Conservation (phyloP, 2,329 filamentous ascomycete genomes). For the Fusarium dimerum region DNA sequence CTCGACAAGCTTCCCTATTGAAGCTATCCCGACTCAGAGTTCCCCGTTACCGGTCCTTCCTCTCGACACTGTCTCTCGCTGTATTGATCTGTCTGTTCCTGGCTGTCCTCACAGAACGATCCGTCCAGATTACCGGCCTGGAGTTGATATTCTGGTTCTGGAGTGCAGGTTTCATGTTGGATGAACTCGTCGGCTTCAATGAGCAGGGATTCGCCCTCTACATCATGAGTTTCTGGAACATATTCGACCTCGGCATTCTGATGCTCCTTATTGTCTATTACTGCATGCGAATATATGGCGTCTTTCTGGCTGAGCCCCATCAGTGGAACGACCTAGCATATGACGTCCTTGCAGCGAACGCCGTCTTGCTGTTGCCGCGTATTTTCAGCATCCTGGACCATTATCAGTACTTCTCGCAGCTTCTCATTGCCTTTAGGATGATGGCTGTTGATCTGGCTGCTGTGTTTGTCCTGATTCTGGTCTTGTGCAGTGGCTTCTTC, state of each 20-base stretch:
- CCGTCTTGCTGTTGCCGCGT: constrained; percentile 84
- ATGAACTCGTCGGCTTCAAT: constrained; percentile 93
- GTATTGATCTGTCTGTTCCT: constrained; percentile 84
- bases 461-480: constrained; percentile 79
- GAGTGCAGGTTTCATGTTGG: constrained; percentile 95
- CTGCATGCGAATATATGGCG: constrained; percentile 82
- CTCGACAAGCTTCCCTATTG: constrained; percentile 84
- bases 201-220: constrained; percentile 96
- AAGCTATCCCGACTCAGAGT: constrained; percentile 90
- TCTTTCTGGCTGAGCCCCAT: constrained; percentile 76
- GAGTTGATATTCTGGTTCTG: constrained; percentile 97
- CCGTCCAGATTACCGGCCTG: constrained; percentile 76
- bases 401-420: constrained; percentile 93
- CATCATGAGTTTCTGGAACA: constrained; percentile 97
- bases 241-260: constrained; percentile 89
- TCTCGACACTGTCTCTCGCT: constrained; percentile 85
- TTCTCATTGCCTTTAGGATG: constrained; percentile 89
- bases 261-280: constrained; percentile 87
- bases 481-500: constrained; percentile 92
- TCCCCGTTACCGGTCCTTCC: constrained; percentile 85
- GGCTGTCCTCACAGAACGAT: constrained; percentile 75
- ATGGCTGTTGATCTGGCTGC: constrained; percentile 91
- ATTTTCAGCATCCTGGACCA: constrained; percentile 93
- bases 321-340: constrained; percentile 83
- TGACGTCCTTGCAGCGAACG: constrained; percentile 89